Conservation (phyloP, 352 stramenopile species). For the Detonula confervacea region DNA sequence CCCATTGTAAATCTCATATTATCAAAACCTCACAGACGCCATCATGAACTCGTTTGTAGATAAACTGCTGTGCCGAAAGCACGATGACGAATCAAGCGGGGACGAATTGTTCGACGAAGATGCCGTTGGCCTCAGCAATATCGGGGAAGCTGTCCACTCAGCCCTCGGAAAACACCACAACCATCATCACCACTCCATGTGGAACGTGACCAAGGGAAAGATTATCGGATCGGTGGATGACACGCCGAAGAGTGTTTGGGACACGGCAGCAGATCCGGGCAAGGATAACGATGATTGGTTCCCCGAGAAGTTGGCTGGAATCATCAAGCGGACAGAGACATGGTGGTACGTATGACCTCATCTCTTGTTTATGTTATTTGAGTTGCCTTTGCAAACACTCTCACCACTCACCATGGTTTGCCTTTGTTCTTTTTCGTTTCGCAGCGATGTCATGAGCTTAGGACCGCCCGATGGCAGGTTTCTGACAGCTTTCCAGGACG, state of each 20-base stretch:
- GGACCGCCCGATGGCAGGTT: constrained; percentile 57
- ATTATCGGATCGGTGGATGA: constrained; percentile 46
- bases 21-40: too few relatives aligned
- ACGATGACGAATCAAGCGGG: constrained; percentile 12
- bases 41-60: too few relatives aligned
- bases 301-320: constrained; percentile 37
- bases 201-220: constrained; percentile 61
- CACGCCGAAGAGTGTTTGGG: constrained; percentile 41
- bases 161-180: constrained; percentile 53
- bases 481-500: constrained; percentile 43
- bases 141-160: constrained; percentile 51
- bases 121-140: constrained; percentile 33
- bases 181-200: constrained; percentile 53
- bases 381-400: too few relatives aligned
- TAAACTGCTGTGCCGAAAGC: too few relatives aligned
- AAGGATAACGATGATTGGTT: constrained; percentile 57
- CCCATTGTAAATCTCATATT: too few relatives aligned
- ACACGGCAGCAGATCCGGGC: constrained; percentile 12
- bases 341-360: constrained; percentile 47
- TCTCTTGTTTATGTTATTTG: too few relatives aligned
- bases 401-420: too few relatives aligned
- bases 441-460: constrained; percentile 58
- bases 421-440: too few relatives aligned
- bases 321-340: constrained; percentile 39
- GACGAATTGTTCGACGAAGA: constrained; percentile 32